Percentiles rank a stretch among this genome's conserved stretches.
Conservation (phyloP, 371 early-diverging fungal species). For the Rhizopus microsporus region DNA sequence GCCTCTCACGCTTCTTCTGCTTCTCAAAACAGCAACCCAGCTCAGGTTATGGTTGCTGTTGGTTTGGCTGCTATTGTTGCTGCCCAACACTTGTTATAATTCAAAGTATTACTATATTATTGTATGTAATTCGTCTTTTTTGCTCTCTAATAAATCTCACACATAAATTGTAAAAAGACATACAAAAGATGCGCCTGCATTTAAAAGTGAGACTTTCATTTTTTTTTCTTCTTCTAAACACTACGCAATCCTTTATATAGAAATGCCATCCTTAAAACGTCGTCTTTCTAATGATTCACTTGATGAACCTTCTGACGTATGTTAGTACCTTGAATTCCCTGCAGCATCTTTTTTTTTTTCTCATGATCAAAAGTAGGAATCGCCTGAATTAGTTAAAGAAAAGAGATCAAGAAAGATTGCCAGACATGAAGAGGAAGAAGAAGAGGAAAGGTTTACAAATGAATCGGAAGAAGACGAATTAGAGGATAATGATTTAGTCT, state of each 20-base stretch:
- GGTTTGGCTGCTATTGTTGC: slow-evolving; percentile 22
- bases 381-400: background rate
- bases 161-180: too few species aligned
- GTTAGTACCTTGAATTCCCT: too few species aligned
- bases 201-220: too few species aligned
- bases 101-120: background rate
- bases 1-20: slow-evolving; percentile 17
- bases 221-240: background rate
- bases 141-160: background rate
- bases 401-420: slow-evolving; percentile 5
- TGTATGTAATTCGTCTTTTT: slow-evolving; percentile 11
- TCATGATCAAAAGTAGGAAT: background rate
- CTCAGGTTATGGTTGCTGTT: slow-evolving; percentile 12
- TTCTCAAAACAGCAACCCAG: slow-evolving; percentile 7
- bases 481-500: background rate
- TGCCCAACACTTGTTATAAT: slow-evolving; percentile 24
- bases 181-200: too few species aligned
- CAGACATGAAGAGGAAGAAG: slow-evolving; percentile 6
- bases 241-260: background rate
- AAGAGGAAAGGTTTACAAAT: background rate
- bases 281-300: too few species aligned
- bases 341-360: too few species aligned
- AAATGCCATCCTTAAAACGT: too few species aligned
- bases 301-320: too few species aligned
- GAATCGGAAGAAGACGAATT: slow-evolving; percentile 5